Base-by-base conservation (phyloP, 768 basidiomycete species). In the Lentinula sp. region DNA sequence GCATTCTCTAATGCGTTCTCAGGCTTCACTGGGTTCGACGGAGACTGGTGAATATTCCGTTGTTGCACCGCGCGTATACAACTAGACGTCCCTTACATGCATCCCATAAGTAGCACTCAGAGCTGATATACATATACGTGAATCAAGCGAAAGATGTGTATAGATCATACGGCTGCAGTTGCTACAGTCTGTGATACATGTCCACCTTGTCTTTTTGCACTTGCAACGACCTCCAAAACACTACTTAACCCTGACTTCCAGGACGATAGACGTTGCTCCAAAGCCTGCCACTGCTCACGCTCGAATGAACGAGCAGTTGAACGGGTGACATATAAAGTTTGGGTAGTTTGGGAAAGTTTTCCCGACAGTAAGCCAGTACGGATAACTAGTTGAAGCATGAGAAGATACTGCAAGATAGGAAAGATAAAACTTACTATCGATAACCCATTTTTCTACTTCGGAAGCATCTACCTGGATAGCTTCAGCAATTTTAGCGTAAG, bases 1-100 rank as follows among this genome's bases (percentile, higher is more conserved):
- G 13, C 2, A 15, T 28, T 41, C 41, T 18, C 50, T 68, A 20
- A 65, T 59, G 20, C 15, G 10, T 12, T 54, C 23, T 0, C 62
- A 90, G 91, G 91, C 8, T 93, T 93, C 67, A 80, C 87, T 64
- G 91, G 91, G 28, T 93, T 93, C 65, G 91, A 93, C 68, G 91
- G 91, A 57, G 87, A 90, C 62, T 93, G 91, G 91, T 93, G 77
- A 75, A 57, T 20, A 56, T 32, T 45, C 12, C 6, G 20, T 13
- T 20, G 20, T 37, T 8, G 18, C 6, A 37, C 3, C 12, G 6
- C 7, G 20, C n/a, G 46, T 48, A 5, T 15, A 4, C 43, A 45
- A n/a, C 18, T 48, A 48, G 46, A 48, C 46, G 18, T 48, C 23
- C 46, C 20, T 18, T 28, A 53, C 4, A 53, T 15, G 52, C 15